Evolutionary conservation across 805 yeast genomes (phyloP), one percentile per base, ranked within the genome.

Genomic region (Barnettozyma populi): DNA sequence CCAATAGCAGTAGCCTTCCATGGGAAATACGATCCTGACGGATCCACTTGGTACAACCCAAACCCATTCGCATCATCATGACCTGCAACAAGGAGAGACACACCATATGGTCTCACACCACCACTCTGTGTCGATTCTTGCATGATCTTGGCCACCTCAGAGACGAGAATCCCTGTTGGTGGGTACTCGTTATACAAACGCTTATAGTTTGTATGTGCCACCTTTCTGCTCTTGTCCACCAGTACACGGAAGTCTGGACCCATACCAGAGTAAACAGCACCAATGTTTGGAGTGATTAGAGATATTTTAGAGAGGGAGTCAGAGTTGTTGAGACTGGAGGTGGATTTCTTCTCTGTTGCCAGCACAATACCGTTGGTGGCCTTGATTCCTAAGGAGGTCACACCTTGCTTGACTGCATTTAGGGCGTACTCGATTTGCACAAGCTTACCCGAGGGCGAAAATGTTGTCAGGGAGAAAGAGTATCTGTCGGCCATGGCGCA

Each of bases 1-100:
- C 99, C 99, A 59, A 94, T 94, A 21, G 99, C 98, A 4, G 99
- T 92, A 35, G 99, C 99, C 69, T 92, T 94, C 99, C 99, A 94
- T 9, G 99, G 98, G 76, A 88, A 94, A 67, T 85, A 94, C 36
- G 97, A 82, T 9, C 99, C 99, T 4, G 96, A 86, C 5, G 99
- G 99, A 70, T 94, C 99, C 42, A 94, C 95, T 70, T 94, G 99
- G 67, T 94, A 94, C 51, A 94, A 74, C 63, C 86, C 86, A 67
- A 79, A 90, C 14, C 79, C 74, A 57, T 76, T 80, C 49, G 74
- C 74, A 34, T 84, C 89, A 64, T 94, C 98, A 64, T 88, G 79
- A 20, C 99, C 99, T 9, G 97, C 99, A 18, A 94, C 90, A 48
- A 94, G 73, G 48, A 94, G 72, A 10, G 97, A 88, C 20, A 95